Conservation (phyloP, 345 rosid genomes). For the Excoecaria cochinchinensis region DNA sequence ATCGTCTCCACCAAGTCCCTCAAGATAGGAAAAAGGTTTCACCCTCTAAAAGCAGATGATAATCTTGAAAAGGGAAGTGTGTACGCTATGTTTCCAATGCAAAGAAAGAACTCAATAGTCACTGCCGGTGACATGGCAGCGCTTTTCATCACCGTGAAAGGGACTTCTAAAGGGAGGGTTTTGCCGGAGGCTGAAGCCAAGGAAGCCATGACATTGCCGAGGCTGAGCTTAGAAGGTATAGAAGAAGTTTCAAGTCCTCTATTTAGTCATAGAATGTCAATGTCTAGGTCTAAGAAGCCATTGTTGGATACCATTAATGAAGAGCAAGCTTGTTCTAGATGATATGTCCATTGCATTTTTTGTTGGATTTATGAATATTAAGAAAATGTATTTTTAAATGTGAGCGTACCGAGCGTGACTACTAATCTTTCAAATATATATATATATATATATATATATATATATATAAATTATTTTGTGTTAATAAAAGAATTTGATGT, state of each 20-base stretch:
- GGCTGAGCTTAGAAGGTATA: constrained; percentile 18
- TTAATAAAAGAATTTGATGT: no score
- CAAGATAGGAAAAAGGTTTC: constrained; percentile 14
- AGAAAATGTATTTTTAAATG: neutral
- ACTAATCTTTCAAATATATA: no score
- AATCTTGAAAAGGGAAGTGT: constrained; percentile 16
- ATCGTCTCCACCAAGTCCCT: constrained; percentile 7
- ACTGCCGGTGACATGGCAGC: constrained; percentile 11
- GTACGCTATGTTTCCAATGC: constrained; percentile 21
- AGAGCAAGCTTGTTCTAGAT: neutral
- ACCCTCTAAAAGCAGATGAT: constrained; percentile 19
- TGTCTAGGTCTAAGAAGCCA: constrained; percentile 28
- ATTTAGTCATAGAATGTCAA: constrained; percentile 20
- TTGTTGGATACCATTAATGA: constrained; percentile 18
- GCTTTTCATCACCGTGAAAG: neutral
- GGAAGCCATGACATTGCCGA: neutral
- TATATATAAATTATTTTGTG: no score
- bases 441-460: no score
- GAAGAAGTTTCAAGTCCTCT: constrained; percentile 17
- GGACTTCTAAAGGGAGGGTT: neutral
- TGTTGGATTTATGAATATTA: no score
- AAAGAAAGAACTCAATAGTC: constrained; percentile 12
- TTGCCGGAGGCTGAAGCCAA: neutral
- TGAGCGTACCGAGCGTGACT: no score
- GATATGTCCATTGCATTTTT: no score